Percentiles rank a stretch among this genome's conserved stretches.
phyloP scores from a whole-genome alignment of 2,329 filamentous ascomycete species.

The Talaromyces sp. region DNA sequence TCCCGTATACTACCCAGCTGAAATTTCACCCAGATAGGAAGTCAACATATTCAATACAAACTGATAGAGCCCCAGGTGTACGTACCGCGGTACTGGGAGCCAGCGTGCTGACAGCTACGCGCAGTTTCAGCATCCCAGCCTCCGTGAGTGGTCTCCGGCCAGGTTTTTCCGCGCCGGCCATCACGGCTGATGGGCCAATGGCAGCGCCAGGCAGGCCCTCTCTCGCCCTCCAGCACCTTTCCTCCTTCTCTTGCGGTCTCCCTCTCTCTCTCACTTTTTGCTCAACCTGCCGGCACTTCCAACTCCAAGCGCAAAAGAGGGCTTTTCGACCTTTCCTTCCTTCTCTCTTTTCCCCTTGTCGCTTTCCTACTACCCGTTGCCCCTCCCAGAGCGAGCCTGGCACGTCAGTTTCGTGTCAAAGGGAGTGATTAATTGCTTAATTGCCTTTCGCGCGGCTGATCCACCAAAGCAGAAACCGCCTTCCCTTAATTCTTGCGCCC shows the following conservation, averaged over 20 bases:
- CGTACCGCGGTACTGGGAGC: background rate
- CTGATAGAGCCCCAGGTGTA: background rate
- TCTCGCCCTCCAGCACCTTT: conserved; percentile 14
- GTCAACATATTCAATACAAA: background rate
- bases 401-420: background rate
- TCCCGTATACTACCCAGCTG: background rate
- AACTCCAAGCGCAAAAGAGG: background rate
- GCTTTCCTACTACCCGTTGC: conserved; percentile 20
- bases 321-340: conserved; percentile 13
- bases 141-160: conserved; percentile 7
- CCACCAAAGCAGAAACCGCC: conserved; percentile 6
- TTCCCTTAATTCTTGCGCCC: conserved; percentile 3
- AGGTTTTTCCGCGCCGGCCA: conserved; percentile 17
- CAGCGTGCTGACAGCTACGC: conserved; percentile 17
- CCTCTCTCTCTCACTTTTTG: background rate
- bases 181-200: conserved; percentile 13
- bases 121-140: conserved; percentile 3
- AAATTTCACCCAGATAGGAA: no score
- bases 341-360: conserved; percentile 22
- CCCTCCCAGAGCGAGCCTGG: conserved; percentile 13
- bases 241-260: background rate
- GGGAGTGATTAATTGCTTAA: background rate
- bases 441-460: conserved; percentile 6
- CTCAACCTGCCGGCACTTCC: no score
- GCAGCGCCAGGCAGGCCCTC: conserved; percentile 4